A percentile compares a stretch with the other conserved stretches of the same genome.
Conservation (phyloP, 371 early-diverging fungal species). For the Mortierella sp. region DNA sequence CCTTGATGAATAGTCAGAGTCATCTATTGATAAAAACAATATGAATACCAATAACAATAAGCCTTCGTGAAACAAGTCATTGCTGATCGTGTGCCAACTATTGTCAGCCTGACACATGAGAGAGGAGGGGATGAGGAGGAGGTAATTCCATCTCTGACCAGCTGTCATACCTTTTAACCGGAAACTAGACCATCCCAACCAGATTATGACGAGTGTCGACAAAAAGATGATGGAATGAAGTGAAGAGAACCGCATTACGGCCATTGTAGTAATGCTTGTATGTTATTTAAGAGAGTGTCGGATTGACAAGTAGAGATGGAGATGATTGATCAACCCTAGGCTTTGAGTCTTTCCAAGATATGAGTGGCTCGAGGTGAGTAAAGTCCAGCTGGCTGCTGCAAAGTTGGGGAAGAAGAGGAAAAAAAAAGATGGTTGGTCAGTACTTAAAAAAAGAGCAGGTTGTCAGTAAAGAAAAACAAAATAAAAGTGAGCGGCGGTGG, state of each 20-base stretch:
- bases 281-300: neutral
- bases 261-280: neutral
- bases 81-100: no score
- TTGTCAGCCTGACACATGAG: neutral
- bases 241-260: constrained; percentile 38
- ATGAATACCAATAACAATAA: neutral
- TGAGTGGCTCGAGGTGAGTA: neutral
- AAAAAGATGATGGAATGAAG: constrained; percentile 43
- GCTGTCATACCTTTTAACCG: constrained; percentile 34
- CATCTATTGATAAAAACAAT: neutral
- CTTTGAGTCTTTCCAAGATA: neutral
- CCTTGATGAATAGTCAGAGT: constrained; percentile 14
- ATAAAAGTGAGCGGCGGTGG: no score
- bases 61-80: no score
- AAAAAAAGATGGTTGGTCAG: neutral
- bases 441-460: no score
- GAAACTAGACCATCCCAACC: constrained; percentile 37
- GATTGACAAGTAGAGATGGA: neutral
- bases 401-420: neutral
- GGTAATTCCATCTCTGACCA: neutral
- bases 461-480: no score
- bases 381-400: no score
- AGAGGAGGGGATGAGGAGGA: neutral
- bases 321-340: neutral
- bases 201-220: constrained; percentile 38